Evolutionary conservation across 139 green algal species (phyloP).

Genomic region (Raphidocelis subcapitata): DNA sequence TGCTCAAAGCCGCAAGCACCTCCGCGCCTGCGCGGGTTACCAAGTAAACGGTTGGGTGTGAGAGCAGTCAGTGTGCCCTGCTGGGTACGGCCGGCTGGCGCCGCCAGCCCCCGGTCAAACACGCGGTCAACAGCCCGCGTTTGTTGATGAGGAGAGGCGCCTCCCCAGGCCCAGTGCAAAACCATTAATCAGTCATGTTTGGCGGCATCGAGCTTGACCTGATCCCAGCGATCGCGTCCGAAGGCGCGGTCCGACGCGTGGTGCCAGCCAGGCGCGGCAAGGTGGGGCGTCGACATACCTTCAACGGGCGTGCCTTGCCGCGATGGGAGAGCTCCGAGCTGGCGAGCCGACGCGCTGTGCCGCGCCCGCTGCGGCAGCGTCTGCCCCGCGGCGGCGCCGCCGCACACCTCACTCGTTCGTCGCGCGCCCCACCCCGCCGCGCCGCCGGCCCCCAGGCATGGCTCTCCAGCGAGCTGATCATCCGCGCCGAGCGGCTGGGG

Average conservation of each 20-base stretch:
- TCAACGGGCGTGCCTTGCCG: not conserved
- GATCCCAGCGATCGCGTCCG: slow-evolving; percentile 5
- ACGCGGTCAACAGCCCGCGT: too few species aligned
- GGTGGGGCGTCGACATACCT: not conserved
- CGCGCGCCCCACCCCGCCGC: not conserved
- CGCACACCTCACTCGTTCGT: not conserved
- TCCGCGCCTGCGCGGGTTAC: too few species aligned
- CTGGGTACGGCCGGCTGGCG: too few species aligned
- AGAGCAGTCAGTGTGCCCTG: too few species aligned
- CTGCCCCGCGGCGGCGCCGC: too few species aligned
- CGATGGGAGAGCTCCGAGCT: not conserved
- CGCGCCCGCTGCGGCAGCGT: not conserved
- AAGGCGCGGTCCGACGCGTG: too few species aligned
- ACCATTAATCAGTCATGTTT: slow-evolving; percentile 6
- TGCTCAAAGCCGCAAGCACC: too few species aligned
- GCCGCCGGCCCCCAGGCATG: slow-evolving; percentile 8
- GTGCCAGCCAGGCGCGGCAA: not conserved
- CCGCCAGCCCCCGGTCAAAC: too few species aligned
- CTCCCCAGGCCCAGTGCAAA: too few species aligned
- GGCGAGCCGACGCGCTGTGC: not conserved
- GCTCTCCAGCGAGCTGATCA: slow-evolving; percentile 20
- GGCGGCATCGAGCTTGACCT: slow-evolving; percentile 14
- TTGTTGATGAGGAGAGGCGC: too few species aligned
- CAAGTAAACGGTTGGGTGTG: too few species aligned
- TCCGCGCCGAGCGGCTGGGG: slow-evolving; percentile 8